Percentiles rank a stretch among this genome's conserved stretches.
These are phyloP conservation scores for Anaeromyces robustus DNA, from an alignment of 192 early-diverging fungal genomes.

Conservation along the genomic window DNA sequence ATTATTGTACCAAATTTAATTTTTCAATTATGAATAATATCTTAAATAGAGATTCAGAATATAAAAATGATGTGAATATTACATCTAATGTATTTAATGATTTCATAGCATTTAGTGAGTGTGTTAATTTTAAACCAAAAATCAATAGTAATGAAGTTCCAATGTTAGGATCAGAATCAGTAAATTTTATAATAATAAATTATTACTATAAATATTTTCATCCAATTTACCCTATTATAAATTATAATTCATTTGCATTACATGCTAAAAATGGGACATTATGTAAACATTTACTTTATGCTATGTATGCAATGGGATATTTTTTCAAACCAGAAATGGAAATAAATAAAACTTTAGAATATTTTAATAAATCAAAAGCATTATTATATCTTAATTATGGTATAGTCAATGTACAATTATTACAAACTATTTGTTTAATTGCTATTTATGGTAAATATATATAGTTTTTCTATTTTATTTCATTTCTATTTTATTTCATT, in stretches of 20 bases:
- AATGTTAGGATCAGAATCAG: neutral
- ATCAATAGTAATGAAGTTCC: neutral
- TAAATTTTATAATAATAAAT: neutral
- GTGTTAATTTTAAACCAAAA: neutral
- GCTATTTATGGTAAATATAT: neutral
- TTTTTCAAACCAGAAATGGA: neutral
- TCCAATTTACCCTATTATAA: neutral
- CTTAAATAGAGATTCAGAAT: neutral
- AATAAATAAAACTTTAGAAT: neutral
- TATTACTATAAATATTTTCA: neutral
- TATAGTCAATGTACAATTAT: neutral
- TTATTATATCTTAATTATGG: neutral
- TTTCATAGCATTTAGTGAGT: neutral
- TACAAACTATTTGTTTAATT: neutral
- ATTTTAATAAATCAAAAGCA: neutral
- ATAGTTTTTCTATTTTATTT: no score
- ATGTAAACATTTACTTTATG: neutral
- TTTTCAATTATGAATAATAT: neutral
- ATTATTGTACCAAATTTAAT: neutral
- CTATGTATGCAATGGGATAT: neutral
- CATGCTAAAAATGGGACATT: neutral
- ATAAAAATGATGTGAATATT: neutral
- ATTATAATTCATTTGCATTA: neutral
- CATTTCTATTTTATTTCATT: no score
- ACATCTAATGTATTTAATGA: neutral